Base-by-base conservation (phyloP, 2,329 filamentous ascomycete species). In the Calonectria pseudoreteaudii region DNA sequence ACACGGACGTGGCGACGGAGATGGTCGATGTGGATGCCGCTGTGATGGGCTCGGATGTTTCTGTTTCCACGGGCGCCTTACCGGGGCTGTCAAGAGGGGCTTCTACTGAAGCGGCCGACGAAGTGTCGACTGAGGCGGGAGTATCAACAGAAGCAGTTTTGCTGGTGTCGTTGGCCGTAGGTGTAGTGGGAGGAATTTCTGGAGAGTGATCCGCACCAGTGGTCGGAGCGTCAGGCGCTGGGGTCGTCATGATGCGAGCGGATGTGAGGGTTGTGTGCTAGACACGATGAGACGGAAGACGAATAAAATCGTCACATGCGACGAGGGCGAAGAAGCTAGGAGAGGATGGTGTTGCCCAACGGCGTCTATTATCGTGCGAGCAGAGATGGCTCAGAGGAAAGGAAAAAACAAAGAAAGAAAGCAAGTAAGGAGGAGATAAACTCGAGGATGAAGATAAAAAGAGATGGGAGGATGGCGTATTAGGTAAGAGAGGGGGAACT, bases 1-100 rank as follows among this genome's bases (percentile, higher is more conserved):
- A 78, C 68, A 87, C 84, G 31, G 76, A 62, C 9, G 76, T 70
- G 20, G 75, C 62, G 58, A 74, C 75, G 66, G 77, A 56, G 71
- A 79, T 76, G 66, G 77, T 78, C 52, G 78, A 62, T n/a, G 75
- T 74, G 62, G 77, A 53, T 18, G 75, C 72, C 56, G 71, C 72
- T 60, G 74, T 49, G 64, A 68, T 47, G 36, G 65, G 58, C 20
- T 64, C 41, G 14, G 60, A 64, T 20, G 71, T 34, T 38, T 50
- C 44, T n/a, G 71, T 44, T 56, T 73, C 66, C 20, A 34, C 53
- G 30, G 62, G 58, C 14, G 30, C 56, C 13, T 65, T 70, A 18
- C 18, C 65, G 18, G 65, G 30, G 28, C n/a, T 67, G 49, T 53
- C 14, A 30, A 47, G 18, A 50, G 69, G 69, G 49, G 41, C 23